Conservation (phyloP, 2,329 filamentous ascomycete species). For the Fusarium euwallaceae region DNA sequence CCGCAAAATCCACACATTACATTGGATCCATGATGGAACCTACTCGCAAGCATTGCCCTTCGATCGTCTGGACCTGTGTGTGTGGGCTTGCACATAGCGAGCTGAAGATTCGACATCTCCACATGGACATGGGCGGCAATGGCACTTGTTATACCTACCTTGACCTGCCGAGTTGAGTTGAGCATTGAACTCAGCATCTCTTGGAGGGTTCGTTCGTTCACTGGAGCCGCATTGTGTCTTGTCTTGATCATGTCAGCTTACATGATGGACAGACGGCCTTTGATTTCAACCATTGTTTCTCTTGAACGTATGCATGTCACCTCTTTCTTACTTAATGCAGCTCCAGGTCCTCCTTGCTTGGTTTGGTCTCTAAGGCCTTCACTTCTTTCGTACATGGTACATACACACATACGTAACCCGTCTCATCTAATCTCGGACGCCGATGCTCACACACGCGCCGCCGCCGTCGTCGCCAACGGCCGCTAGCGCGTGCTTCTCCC, state of each 20-base stretch:
- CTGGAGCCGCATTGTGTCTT: constrained; percentile 11
- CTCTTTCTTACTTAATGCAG: constrained; percentile 5
- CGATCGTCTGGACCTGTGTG: background rate
- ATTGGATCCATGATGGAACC: background rate
- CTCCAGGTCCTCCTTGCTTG: constrained; percentile 14
- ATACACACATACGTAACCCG: constrained; percentile 11
- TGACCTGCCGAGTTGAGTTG: background rate
- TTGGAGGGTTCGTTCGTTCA: background rate
- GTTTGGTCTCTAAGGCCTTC: constrained; percentile 3
- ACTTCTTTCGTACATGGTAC: constrained; percentile 23
- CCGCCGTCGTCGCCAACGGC: constrained; percentile 43
- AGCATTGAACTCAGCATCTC: constrained; percentile 8
- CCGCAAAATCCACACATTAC: background rate
- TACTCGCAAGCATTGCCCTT: background rate
- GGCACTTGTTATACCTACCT: constrained; percentile 6
- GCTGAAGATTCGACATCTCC: constrained; percentile 32
- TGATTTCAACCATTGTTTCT: constrained; percentile 4
- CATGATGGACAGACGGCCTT: constrained; percentile 7
- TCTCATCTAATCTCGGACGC: constrained; percentile 41
- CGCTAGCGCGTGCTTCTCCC: constrained; percentile 41
- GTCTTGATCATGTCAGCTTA: constrained; percentile 34
- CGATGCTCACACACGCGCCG: constrained; percentile 21
- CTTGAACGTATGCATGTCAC: background rate
- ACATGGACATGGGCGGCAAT: background rate
- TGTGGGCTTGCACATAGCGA: constrained; percentile 22